Evolutionary conservation across 805 yeast species (phyloP), one percentile per base, ranked within the genome.

Genomic region (Sugiyamaella americana): DNA sequence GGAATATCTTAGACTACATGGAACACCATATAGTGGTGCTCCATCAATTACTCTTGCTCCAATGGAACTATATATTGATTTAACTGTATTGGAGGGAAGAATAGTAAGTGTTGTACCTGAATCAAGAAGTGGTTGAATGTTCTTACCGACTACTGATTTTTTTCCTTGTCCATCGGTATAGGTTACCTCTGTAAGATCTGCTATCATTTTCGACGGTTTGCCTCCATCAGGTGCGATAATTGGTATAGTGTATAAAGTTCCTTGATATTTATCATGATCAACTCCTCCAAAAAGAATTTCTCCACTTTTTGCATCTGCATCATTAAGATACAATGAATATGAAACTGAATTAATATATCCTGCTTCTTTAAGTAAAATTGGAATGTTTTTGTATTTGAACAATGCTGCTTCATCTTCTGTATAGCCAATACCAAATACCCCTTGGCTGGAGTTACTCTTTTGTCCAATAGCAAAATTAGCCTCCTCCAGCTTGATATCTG

Each of bases 251-350:
- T 53, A 54, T 29, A 55, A 41, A 18, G 49, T 49, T 4, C 87
- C 88, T 0, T 63, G 45, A 60, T 76, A 81, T 63, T 80, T 80
- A 37, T 75, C 66, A 47, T 73, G 76, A 60, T 83, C 89, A 22
- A 84, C 74, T 40, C 80, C 91, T 44, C 91, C 89, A 63, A 83
- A 84, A 37, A 82, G 61, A 16, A 83, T 62, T 21, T 68, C 64
- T 3, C 86, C 87, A 2, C 66, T 47, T 1, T 46, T 41, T 21
- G 63, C 57, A 19, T 45, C 47, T 13, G 58, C 49, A 2, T 62
- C 59, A 53, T 78, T 71, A 57, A 83, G 66, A 62, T 68, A 75
- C 47, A 76, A 62, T 22, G 79, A 74, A 61, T 73, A 76, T 11
- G 74, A 69, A 16, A 54, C 57, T 37, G 63, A 60, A 34, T 59